phyloP scores from a whole-genome alignment of 2,329 filamentous ascomycete species.

The Neoarthrinium moseri region DNA sequence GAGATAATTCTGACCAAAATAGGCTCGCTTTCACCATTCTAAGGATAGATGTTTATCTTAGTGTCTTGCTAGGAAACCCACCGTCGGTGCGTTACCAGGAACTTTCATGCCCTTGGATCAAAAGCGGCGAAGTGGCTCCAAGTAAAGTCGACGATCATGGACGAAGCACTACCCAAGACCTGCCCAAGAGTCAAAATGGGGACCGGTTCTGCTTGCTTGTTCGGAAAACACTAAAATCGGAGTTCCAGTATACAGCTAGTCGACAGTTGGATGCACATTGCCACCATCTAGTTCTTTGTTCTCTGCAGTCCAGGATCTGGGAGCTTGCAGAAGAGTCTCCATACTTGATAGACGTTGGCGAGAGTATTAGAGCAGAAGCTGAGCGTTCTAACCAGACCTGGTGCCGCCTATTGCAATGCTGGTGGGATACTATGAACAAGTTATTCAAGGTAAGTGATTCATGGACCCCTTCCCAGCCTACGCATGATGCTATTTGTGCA shows the following conservation, averaged over 20 bases:
- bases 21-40: background rate
- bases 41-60: background rate
- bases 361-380: background rate
- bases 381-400: background rate
- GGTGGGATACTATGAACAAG: background rate
- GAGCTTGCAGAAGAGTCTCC: background rate
- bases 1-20: background rate
- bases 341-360: background rate
- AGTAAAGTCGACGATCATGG: no score
- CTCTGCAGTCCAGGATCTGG: background rate
- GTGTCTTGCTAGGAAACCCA: background rate
- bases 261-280: background rate
- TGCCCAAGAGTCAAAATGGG: background rate
- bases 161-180: no score
- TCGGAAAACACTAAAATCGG: background rate
- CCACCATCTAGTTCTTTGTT: background rate
- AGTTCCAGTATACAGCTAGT: background rate
- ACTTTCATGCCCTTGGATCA: background rate
- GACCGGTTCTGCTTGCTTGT: background rate
- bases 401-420: background rate
- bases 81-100: background rate
- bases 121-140: no score
- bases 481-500: background rate
- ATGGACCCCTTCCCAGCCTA: background rate
- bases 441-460: background rate